A percentile compares a stretch with the other conserved stretches of the same genome.
Conservation (phyloP, 2,329 filamentous ascomycete species). For the Arthrobotrys sphaeroides region DNA sequence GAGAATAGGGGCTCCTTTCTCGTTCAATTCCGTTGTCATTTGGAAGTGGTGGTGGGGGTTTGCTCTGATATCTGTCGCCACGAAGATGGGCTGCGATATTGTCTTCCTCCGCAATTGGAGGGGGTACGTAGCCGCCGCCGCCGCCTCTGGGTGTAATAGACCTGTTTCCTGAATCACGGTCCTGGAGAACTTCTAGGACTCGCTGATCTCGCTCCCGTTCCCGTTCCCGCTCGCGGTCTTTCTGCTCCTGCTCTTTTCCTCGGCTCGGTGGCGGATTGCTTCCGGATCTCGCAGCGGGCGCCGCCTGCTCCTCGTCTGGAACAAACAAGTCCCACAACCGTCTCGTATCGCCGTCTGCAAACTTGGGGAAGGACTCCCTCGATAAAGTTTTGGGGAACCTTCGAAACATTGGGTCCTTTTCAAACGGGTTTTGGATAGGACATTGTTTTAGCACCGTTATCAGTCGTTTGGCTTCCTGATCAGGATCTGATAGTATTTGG, state of each 20-base stretch:
- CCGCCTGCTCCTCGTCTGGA: constrained; percentile 38
- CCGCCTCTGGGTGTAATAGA: constrained; percentile 35
- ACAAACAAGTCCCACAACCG: constrained; percentile 52
- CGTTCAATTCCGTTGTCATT: constrained; percentile 47
- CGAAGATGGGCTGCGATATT: constrained; percentile 23
- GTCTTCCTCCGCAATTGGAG: constrained; percentile 25
- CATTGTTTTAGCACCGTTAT: constrained; percentile 55
- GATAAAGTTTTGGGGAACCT: constrained; percentile 51
- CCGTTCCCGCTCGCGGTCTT: constrained; percentile 44
- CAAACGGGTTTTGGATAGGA: constrained; percentile 54
- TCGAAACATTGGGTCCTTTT: constrained; percentile 42
- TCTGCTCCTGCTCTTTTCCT: constrained; percentile 15
- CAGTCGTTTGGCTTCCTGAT: constrained; percentile 55
- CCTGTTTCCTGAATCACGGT: constrained; percentile 31
- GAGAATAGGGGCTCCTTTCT: constrained; percentile 47
- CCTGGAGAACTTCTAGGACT: constrained; percentile 42
- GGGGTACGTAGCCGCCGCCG: constrained; percentile 26
- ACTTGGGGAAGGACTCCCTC: constrained; percentile 50
- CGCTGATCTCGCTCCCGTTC: constrained; percentile 46
- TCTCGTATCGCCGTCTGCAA: constrained; percentile 38
- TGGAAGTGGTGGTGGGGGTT: constrained; percentile 45
- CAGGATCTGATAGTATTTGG: constrained; percentile 56
- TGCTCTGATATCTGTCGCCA: constrained; percentile 39
- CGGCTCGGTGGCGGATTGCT: constrained; percentile 18
- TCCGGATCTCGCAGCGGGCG: neutral